Conservation (phyloP, 2,329 filamentous ascomycete genomes). For the Trematosphaeria pertusa region DNA sequence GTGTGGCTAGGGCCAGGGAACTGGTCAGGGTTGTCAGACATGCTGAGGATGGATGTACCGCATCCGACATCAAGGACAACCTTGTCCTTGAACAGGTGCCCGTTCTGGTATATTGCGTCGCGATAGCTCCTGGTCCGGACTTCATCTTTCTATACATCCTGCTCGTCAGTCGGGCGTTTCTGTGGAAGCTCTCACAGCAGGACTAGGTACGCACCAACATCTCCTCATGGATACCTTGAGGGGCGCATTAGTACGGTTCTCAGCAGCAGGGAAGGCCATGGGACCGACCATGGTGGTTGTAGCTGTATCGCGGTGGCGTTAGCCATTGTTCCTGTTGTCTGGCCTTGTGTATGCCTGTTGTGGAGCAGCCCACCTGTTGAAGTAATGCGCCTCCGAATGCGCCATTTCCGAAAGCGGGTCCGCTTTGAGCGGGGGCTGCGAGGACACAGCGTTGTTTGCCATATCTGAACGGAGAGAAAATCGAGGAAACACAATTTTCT, state of each 20-base stretch:
- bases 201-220: conserved; percentile 78
- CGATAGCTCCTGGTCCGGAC: conserved; percentile 96
- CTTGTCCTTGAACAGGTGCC: conserved; percentile 90
- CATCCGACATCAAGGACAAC: conserved; percentile 97
- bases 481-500: conserved; percentile 11
- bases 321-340: conserved; percentile 18
- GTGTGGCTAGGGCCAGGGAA: too few relatives aligned
- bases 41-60: conserved; percentile 96
- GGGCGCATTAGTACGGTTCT: conserved; percentile 49
- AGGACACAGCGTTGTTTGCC: conserved; percentile 33
- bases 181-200: conserved; percentile 13
- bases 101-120: conserved; percentile 96
- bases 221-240: conserved; percentile 89
- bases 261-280: conserved; percentile 35
- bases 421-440: conserved; percentile 33
- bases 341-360: conserved; percentile 21
- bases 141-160: conserved; percentile 85
- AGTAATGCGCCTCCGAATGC: conserved; percentile 98
- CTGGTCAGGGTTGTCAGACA: conserved; percentile 71
- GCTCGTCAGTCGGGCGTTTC: conserved; percentile 4
- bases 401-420: conserved; percentile 71
- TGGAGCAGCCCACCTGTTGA: conserved; percentile 77
- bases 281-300: conserved; percentile 92
- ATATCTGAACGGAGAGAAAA: conserved; percentile 22
- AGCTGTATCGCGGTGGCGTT: conserved; percentile 65